These are phyloP conservation scores for Persicaria maculosa DNA, from an alignment of 148 eudicot genomes.

Conservation along the genomic window DNA sequence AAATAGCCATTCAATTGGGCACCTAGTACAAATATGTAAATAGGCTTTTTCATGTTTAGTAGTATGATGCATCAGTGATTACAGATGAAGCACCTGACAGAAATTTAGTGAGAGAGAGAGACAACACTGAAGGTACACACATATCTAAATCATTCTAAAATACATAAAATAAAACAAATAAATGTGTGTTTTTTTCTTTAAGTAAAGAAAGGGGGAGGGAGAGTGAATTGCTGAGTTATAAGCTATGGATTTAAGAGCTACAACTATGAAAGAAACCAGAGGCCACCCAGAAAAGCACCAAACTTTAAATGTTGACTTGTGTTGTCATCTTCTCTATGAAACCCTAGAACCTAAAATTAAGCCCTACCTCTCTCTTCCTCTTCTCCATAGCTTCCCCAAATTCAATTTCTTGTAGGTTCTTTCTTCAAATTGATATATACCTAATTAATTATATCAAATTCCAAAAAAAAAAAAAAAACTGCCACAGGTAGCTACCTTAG, in stretches of 20 bases:
- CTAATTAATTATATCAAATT: too few relatives aligned
- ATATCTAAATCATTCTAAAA: neutral
- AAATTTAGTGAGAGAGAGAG: neutral
- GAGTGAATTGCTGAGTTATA: neutral
- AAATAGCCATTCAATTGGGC: neutral
- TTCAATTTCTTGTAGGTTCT: neutral
- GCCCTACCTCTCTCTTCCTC: neutral
- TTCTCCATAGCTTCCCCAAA: neutral
- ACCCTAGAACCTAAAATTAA: constrained; percentile 4
- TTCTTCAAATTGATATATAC: too few relatives aligned
- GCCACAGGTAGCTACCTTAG: neutral
- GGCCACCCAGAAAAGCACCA: neutral
- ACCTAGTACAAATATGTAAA: neutral
- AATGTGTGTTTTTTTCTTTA: neutral
- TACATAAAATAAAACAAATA: neutral
- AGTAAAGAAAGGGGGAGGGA: neutral
- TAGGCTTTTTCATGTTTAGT: neutral
- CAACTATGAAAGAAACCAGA: neutral
- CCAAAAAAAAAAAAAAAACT: too few relatives aligned
- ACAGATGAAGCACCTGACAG: constrained; percentile 2
- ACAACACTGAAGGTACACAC: neutral
- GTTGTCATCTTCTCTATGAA: neutral
- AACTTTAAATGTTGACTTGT: neutral
- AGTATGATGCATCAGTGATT: neutral
- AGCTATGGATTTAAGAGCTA: neutral